These are phyloP conservation scores for Sarocladiaceae sp. DNA, from an alignment of 2,329 filamentous ascomycete species.

Conservation along the genomic window DNA sequence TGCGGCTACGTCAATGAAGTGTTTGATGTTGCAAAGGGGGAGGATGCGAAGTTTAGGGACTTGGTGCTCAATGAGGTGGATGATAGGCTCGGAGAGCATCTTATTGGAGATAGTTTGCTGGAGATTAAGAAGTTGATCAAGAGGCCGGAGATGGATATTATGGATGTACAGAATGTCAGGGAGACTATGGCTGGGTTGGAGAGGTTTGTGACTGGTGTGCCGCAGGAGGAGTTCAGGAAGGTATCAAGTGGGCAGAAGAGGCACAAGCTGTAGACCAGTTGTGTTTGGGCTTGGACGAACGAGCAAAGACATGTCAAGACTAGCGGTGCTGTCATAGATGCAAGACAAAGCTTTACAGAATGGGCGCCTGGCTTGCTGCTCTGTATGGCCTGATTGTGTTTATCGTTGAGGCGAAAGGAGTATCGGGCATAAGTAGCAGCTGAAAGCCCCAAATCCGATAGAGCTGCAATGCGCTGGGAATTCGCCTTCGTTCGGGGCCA, in stretches of 20 bases:
- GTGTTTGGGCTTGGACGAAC: no score
- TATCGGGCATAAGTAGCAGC: no score
- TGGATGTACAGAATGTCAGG: slow-evolving; percentile 73
- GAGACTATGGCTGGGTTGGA: slow-evolving; percentile 87
- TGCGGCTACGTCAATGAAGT: slow-evolving; percentile 85
- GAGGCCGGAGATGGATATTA: slow-evolving; percentile 63
- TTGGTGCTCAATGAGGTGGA: slow-evolving; percentile 77
- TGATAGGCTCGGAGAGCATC: slow-evolving; percentile 72
- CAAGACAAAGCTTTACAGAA: no score
- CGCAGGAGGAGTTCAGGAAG: slow-evolving; percentile 85
- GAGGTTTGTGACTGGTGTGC: slow-evolving; percentile 73
- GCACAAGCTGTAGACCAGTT: slow-evolving; percentile 89
- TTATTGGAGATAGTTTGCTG: slow-evolving; percentile 73
- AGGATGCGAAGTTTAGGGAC: slow-evolving; percentile 65
- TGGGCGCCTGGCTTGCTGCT: no score
- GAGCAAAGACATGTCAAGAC: no score
- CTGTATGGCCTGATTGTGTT: no score
- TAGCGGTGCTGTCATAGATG: no score
- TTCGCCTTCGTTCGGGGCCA: no score
- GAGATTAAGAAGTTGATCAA: slow-evolving; percentile 83
- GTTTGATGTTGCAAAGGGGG: slow-evolving; percentile 56
- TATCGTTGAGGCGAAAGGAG: no score
- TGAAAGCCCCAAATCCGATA: no score
- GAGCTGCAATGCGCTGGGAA: no score
- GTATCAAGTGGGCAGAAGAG: slow-evolving; percentile 85